Conservation (phyloP, 1,139 yeast genomes). For the Scheffersomyces parashehatae region DNA sequence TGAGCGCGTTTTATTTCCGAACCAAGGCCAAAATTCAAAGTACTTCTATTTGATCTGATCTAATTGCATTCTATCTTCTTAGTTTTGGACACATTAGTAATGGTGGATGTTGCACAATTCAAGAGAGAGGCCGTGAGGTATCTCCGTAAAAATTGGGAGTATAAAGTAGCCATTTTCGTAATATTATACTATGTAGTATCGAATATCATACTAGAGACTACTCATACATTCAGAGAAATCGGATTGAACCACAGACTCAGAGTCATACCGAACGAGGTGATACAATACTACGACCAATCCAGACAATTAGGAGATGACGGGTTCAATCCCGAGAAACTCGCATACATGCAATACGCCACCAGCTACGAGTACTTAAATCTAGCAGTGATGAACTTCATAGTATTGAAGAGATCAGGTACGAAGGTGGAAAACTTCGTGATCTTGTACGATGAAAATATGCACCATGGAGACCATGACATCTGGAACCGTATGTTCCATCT, state of each 20-base stretch:
- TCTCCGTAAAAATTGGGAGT: constrained; percentile 24
- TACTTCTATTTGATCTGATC: not conserved
- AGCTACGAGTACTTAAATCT: constrained; percentile 31
- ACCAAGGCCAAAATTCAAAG: no score
- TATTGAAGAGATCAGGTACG: constrained; percentile 21
- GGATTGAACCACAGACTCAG: constrained; percentile 19
- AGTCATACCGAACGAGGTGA: constrained; percentile 24
- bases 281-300: constrained; percentile 12
- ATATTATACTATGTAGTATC: constrained; percentile 21
- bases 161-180: constrained; percentile 23
- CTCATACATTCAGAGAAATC: constrained; percentile 11
- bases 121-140: not conserved
- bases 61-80: not conserved
- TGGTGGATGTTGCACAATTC: not conserved
- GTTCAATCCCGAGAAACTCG: constrained; percentile 13
- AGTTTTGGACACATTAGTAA: not conserved
- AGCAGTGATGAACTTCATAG: constrained; percentile 32
- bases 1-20: no score
- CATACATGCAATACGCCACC: constrained; percentile 43
- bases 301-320: constrained; percentile 1
- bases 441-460: constrained; percentile 22
- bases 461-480: constrained; percentile 6
- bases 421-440: constrained; percentile 27
- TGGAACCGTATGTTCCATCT: constrained; percentile 9
- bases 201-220: constrained; percentile 11